Base-by-base conservation (phyloP, 768 basidiomycete species). In the Lactarius hatsudake region DNA sequence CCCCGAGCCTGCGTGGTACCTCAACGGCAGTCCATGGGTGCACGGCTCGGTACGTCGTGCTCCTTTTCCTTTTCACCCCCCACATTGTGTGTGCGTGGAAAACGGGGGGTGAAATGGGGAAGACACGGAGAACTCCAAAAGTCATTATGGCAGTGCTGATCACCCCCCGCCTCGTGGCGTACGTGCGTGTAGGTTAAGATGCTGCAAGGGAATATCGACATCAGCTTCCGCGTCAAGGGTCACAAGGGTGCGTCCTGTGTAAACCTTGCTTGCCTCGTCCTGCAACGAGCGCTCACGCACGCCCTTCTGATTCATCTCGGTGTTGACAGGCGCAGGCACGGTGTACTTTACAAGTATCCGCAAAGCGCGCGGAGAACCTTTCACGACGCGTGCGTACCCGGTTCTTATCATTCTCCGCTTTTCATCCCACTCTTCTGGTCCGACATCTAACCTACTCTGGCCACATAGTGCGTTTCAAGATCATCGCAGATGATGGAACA, bases 321-420 rank as follows among this genome's bases (percentile, higher is more conserved):
- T 20, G 3, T 62, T 40, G 34, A 38, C 54, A 91, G 90, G 84
- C 26, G 81, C 86, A 23, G 91, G 91, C 7, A 93, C 90, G 20
- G 75, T 93, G 2, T 93, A 93, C 73, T 93, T 93, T 74, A 93
- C 91, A 2, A 92, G 90, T 74, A 88, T 93, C 64, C 83, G 91
- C 53, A 88, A 86, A 77, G 85, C 82, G 18, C 93, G 91, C 73
- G 90, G 89, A 10, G 78, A 83, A 48, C 83, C 83, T 1, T 93
- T 90, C 74, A 86, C 83, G 40, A 86, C 88, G 4, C 73, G 90
- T 93, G 75, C 68, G 88, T 83, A 18, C 15, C n/a, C 43, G 13
- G 15, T 40, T 38, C 38, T 12, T 40, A 17, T 43, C 59, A 59
- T 63, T 48, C n/a, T 15, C 15, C 26, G 17, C n/a, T 26, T 23